Percentiles rank a stretch among this genome's conserved stretches.
phyloP scores from a whole-genome alignment of 148 eudicot genomes.

The Fagopyrum esculentum region DNA sequence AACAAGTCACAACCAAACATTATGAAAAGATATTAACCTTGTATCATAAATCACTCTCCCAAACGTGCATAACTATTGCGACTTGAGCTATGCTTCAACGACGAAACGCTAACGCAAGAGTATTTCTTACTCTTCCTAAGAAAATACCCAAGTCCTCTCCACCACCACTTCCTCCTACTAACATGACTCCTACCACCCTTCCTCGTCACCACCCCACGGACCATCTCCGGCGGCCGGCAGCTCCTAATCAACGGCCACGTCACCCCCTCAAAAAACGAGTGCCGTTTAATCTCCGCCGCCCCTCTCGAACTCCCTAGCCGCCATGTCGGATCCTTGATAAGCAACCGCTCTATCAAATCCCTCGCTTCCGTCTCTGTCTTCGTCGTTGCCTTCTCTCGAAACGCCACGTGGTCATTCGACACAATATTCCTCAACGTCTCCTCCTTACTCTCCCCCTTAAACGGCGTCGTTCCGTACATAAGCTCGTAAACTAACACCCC shows the following conservation, averaged over 20 bases:
- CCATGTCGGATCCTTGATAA: conserved; percentile 54
- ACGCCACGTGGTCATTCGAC: conserved; percentile 30
- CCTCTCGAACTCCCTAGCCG: conserved; percentile 60
- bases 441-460: conserved; percentile 62
- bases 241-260: conserved; percentile 74
- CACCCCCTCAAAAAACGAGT: conserved; percentile 61
- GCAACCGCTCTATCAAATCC: conserved; percentile 48
- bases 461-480: conserved; percentile 61
- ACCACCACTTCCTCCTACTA: conserved; percentile 47
- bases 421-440: conserved; percentile 69
- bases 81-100: background rate
- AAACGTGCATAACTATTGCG: background rate
- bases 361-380: conserved; percentile 26
- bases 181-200: conserved; percentile 19
- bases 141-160: conserved; percentile 40
- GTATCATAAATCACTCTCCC: background rate
- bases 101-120: background rate
- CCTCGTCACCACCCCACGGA: conserved; percentile 30
- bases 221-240: conserved; percentile 59
- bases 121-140: conserved; percentile 32
- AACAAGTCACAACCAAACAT: background rate
- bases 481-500: conserved; percentile 66
- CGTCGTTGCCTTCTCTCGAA: conserved; percentile 1
- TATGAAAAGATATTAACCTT: background rate
- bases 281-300: conserved; percentile 67